Evolutionary conservation across 768 basidiomycete genomes (phyloP), one percentile per base, ranked within the genome.

Genomic region (Leucosporidium yakuticum): DNA sequence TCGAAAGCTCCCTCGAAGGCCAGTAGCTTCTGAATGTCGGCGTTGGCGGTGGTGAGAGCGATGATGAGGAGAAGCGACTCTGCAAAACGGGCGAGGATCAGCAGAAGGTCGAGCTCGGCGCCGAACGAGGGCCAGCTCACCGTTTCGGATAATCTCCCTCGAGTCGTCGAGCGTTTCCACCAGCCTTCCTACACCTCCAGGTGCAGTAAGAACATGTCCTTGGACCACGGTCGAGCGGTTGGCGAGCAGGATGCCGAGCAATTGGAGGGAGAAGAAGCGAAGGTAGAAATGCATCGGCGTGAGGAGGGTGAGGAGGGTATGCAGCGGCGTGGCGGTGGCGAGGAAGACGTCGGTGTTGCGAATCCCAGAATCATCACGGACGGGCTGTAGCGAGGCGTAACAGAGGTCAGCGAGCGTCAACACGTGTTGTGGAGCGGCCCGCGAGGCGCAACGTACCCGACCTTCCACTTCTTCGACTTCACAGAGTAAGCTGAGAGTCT

Each of bases 1-100:
- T 99, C 96, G 75, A 99, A 98, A 2, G 90, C 90, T 25, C 96
- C 93, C 74, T 93, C 92, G 74, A 99, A 99, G 0, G 94, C 92
- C 55, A 98, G 85, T 36, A 97, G 86, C 79, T 97, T 98, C 76
- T 97, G 95, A 47, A 99, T 90, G 77, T 97, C 91, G 34, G 74
- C 85, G 74, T 89, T 97, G 73, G 93, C 88, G 0, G 86, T 85
- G 48, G 89, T 85, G 20, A 99, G 82, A 8, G 86, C 81, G 69
- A 94, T 89, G 44, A 93, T 83, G 80, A 94, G 85, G 21, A 86
- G 82, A 49, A 96, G 85, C 29, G 86, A 88, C 83, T 97, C 91
- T 90, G 79, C 74, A 0, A 7, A 17, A 44, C 1, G n/a, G 29
- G 4, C 7, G 9, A 62, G 12, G 27, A 31, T 50, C 47, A 64